These are phyloP conservation scores for Dendrobium catenatum DNA, from an alignment of 106 monocot genomes.

Conservation along the genomic window DNA sequence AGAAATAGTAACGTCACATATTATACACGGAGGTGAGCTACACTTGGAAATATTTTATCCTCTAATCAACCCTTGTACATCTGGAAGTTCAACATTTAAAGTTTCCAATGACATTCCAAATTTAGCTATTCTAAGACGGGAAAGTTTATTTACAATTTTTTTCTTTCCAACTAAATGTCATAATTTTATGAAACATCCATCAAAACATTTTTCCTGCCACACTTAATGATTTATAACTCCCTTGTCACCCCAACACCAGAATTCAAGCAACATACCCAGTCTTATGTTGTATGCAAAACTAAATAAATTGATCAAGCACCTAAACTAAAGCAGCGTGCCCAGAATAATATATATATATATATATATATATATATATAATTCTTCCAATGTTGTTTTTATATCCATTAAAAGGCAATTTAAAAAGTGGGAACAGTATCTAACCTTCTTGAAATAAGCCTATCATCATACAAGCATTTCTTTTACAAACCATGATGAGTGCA, in stretches of 20 bases:
- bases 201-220: background rate
- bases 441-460: conserved; percentile 3
- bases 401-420: background rate
- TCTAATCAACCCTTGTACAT: no score
- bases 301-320: background rate
- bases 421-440: background rate
- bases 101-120: no score
- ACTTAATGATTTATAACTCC: background rate
- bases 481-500: background rate
- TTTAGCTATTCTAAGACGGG: background rate
- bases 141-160: background rate
- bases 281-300: background rate
- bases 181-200: background rate
- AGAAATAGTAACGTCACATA: no score
- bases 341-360: background rate
- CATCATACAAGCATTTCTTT: conserved; percentile 2
- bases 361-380: background rate
- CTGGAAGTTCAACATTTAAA: no score
- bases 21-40: no score
- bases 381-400: background rate
- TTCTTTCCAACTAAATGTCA: background rate
- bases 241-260: background rate
- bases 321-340: background rate
- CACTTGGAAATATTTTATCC: no score
- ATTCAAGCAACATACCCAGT: background rate